Evolutionary conservation across 352 stramenopile species (phyloP), one percentile per base, ranked within the genome.

Genomic region (Globisporangium echinulatum): DNA sequence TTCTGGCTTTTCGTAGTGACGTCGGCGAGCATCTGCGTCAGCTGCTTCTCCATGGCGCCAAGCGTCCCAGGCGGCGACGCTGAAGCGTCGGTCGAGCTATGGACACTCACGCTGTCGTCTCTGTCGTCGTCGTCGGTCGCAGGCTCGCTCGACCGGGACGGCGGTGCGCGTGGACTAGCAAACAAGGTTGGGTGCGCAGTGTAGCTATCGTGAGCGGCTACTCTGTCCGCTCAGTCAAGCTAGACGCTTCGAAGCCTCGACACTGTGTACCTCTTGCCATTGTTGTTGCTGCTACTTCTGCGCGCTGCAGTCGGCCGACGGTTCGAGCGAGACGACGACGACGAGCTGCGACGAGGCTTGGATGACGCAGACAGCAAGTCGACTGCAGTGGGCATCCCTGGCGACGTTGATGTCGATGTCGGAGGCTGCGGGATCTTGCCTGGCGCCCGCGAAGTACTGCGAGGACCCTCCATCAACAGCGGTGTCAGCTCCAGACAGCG

Each of bases 1-100:
- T 70, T 77, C 39, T 78, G 56, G 36, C 48, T 75, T 40, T 59
- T 72, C 43, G 60, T 65, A n/a, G 71, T 72, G 25, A 74, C 69
- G 36, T 72, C 69, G 17, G 56, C 60, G 8, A 83, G 61, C 68
- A 81, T 77, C 36, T 65, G 52, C 5, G 75, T 50, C 47, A 69
- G 52, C 60, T 83, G 64, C 33, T 57, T 58, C 53, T 81, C 62
- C 25, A 60, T 67, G 40, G n/a, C 48, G 4, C 67, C 52, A 25
- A 78, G 36, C 33, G 46, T n/a, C 25, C 17, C 15, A n/a, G 25
- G 4, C 46, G 38, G 11, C 36, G 38, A 13, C 36, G 36, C n/a
- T 48, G 44, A n/a, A 46, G n/a, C 15, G 9, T 60, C 44, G 11
- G 2, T 13, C 11, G 40, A 44, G 40, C 40, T 44, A 7, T 37